phyloP scores from a whole-genome alignment of 306 rosid genomes.

The Rubus parviflorus region DNA sequence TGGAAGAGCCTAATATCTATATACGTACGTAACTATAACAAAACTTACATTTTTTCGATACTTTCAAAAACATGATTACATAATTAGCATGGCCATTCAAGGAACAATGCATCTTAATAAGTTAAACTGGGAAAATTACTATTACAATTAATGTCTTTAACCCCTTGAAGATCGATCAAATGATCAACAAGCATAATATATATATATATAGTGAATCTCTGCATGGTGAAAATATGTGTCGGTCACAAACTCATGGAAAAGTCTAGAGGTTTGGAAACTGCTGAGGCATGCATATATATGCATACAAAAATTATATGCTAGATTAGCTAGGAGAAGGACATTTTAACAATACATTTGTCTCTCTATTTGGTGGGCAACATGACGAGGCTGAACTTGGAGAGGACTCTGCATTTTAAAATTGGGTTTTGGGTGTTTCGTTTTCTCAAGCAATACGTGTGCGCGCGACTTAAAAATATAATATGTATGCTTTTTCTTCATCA shows the following conservation, averaged over 20 bases:
- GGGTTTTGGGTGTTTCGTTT: slow-evolving; percentile 6
- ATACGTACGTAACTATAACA: no score
- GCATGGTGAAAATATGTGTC: slow-evolving; percentile 33
- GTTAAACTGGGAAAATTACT: no score
- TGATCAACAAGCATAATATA: no score
- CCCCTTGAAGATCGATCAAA: neutral
- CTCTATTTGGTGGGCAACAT: slow-evolving; percentile 56
- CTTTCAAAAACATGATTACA: no score
- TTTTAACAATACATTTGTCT: slow-evolving; percentile 46
- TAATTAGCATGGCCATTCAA: no score
- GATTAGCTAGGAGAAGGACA: slow-evolving; percentile 45
- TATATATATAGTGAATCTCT: neutral
- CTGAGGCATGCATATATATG: neutral
- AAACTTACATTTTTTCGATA: neutral
- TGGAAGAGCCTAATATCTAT: no score
- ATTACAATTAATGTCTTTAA: neutral
- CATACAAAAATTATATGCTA: slow-evolving; percentile 33
- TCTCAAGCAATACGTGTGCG: slow-evolving; percentile 47
- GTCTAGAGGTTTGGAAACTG: neutral
- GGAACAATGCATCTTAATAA: no score
- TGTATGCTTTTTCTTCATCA: slow-evolving; percentile 6
- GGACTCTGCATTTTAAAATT: slow-evolving; percentile 25
- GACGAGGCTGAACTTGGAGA: slow-evolving; percentile 30
- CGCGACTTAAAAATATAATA: slow-evolving; percentile 19
- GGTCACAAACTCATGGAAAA: slow-evolving; percentile 31